phyloP scores from a whole-genome alignment of 2,329 filamentous ascomycete species.

The Aspergillus hiratsukae region DNA sequence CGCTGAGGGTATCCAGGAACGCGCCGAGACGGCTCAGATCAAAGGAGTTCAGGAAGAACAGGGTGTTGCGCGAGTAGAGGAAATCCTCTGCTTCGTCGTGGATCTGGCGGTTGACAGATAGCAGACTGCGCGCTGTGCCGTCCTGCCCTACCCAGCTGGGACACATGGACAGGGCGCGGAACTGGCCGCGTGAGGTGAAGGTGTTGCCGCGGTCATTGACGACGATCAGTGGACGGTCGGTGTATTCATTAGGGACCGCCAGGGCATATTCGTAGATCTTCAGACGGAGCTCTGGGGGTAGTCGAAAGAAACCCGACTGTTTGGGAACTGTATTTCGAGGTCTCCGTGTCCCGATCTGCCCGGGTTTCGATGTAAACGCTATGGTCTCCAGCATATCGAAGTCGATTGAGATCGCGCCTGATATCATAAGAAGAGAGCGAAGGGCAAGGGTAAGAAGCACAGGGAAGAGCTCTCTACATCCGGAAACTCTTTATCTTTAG shows the following conservation, averaged over 20 bases:
- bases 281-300: constrained; percentile 30
- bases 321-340: constrained; percentile 1
- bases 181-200: constrained; percentile 29
- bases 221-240: constrained; percentile 30
- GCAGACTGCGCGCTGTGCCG: constrained; percentile 26
- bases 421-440: too few species aligned
- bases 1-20: constrained; percentile 32
- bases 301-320: constrained; percentile 18
- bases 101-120: constrained; percentile 31
- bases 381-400: neutral
- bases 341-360: neutral
- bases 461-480: neutral
- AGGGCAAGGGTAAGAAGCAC: neutral
- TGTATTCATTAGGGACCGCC: constrained; percentile 27
- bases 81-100: constrained; percentile 33
- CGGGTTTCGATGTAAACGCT: neutral
- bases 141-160: constrained; percentile 32
- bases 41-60: constrained; percentile 34
- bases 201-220: constrained; percentile 29
- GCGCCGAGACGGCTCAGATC: constrained; percentile 25
- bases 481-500: neutral
- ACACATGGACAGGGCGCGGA: constrained; percentile 29
- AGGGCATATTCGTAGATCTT: constrained; percentile 33
- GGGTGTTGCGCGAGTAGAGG: constrained; percentile 31
- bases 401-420: neutral